Evolutionary conservation across 148 eudicot genomes (phyloP).

Genomic region (Spergularia bocconei): DNA sequence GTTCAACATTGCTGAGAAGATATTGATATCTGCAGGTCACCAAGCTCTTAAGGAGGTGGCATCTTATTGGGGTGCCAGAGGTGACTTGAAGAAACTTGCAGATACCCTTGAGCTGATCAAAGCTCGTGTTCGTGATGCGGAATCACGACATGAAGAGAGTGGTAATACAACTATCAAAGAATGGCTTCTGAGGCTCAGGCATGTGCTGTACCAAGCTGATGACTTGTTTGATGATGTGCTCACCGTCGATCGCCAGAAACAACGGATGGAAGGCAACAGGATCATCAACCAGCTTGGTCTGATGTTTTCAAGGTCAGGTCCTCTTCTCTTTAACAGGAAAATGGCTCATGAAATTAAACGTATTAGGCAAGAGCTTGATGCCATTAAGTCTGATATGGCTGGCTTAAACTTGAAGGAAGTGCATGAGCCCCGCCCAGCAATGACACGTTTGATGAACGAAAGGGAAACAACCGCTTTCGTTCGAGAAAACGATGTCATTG

Average conservation of each 20-base stretch:
- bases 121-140: conserved; percentile 7
- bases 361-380: too few relatives aligned
- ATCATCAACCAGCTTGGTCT: not conserved
- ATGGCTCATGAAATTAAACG: conserved; percentile 9
- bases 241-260: not conserved
- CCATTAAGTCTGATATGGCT: too few relatives aligned
- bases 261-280: not conserved
- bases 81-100: conserved; percentile 5
- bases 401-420: too few relatives aligned
- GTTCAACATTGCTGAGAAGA: not conserved
- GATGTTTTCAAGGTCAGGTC: not conserved
- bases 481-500: too few relatives aligned
- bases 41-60: not conserved
- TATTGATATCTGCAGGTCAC: not conserved
- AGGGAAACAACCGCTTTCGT: too few relatives aligned
- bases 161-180: not conserved
- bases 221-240: conserved; percentile 9
- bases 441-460: too few relatives aligned
- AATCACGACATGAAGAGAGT: not conserved
- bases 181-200: conserved; percentile 9
- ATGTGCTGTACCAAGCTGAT: not conserved
- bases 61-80: conserved; percentile 9
- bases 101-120: not conserved
- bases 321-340: not conserved
- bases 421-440: too few relatives aligned